Evolutionary conservation across 352 stramenopile species (phyloP), one percentile per base, ranked within the genome.

Genomic region (Phytophthora cryptogea): DNA sequence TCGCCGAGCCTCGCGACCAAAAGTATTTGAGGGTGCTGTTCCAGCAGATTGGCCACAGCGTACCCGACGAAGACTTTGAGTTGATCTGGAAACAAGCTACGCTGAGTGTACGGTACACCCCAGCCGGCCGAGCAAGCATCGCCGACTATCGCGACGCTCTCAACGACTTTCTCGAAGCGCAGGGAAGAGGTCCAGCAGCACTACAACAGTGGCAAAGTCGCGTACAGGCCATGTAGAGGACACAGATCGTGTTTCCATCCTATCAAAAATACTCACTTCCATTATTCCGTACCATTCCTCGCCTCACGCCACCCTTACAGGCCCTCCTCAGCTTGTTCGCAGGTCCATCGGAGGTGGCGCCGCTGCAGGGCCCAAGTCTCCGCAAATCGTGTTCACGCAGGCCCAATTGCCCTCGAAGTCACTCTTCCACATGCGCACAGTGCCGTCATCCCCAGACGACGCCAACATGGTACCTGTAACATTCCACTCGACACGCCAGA

Each of bases 401-500:
- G 91, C 81, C 90, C 95, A 99, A 45, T 90, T 86, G 45, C 90
- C 89, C 31, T 95, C 74, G 54, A 94, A 92, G 68, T 98, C 89
- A 66, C 82, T 89, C 68, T 98, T 97, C 94, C 93, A 99, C 68
- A 99, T 84, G 45, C 93, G 82, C n/a, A 99, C 90, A 11, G 92
- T 95, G 46, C 95, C 95, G 50, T 96, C 89, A 70, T 99, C 96
- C 7, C 96, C 93, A 2, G 87, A 97, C 42, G 86, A 97, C 28
- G 94, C 94, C 44, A 99, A 68, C 62, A 98, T 97, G 11, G 95
- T 98, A 23, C 96, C 96, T 8, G 96, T 98, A 37, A 99, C 87
- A 63, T 98, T 98, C 94, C 94, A 99, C 71, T 98, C 89, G 47
- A 97, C 96, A 35, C 93, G 86, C 96, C 96, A 99, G 23, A 98